A percentile compares a stretch with the other conserved stretches of the same genome.
Evolutionary conservation across 768 basidiomycete genomes (phyloP).

Genomic region (Rubroboletus pulcherrimus): DNA sequence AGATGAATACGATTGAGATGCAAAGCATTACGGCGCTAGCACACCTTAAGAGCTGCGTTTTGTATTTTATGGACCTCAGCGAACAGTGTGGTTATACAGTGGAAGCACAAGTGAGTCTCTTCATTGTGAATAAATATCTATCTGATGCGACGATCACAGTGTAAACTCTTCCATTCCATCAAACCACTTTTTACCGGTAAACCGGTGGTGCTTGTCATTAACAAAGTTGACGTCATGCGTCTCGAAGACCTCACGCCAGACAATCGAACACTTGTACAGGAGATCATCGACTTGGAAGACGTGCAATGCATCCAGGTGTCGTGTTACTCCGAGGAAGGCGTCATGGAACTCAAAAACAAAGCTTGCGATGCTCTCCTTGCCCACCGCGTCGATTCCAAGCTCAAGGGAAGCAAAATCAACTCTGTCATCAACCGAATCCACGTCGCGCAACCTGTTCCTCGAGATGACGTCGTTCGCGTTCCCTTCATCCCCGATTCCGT

Average conservation of each 20-base stretch:
- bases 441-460: slow-evolving; percentile 84
- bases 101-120: slow-evolving; percentile 78
- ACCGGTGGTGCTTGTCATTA: slow-evolving; percentile 91
- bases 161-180: slow-evolving; percentile 98
- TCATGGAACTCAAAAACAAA: slow-evolving; percentile 93
- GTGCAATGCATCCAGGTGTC: slow-evolving; percentile 82
- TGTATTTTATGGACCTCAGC: slow-evolving; percentile 99
- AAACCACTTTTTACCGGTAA: slow-evolving; percentile 95
- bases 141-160: slow-evolving; percentile 43
- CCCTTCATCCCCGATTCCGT: slow-evolving; percentile 89
- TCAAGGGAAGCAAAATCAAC: slow-evolving; percentile 92
- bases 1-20: slow-evolving; percentile 99
- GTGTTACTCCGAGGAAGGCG: slow-evolving; percentile 94
- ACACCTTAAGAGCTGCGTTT: slow-evolving; percentile 87
- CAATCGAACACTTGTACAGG: slow-evolving; percentile 75
- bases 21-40: slow-evolving; percentile 98
- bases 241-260: slow-evolving; percentile 80
- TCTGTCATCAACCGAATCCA: slow-evolving; percentile 93
- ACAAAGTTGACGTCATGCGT: slow-evolving; percentile 94
- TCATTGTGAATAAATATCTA: neutral
- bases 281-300: slow-evolving; percentile 73
- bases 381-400: slow-evolving; percentile 89
- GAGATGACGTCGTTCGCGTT: slow-evolving; percentile 85
- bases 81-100: slow-evolving; percentile 98
- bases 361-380: slow-evolving; percentile 95